A percentile compares a stretch with the other conserved stretches of the same genome.
Evolutionary conservation across 164 flowering plant genomes (phyloP).

Genomic region (Sextonia rubra): DNA sequence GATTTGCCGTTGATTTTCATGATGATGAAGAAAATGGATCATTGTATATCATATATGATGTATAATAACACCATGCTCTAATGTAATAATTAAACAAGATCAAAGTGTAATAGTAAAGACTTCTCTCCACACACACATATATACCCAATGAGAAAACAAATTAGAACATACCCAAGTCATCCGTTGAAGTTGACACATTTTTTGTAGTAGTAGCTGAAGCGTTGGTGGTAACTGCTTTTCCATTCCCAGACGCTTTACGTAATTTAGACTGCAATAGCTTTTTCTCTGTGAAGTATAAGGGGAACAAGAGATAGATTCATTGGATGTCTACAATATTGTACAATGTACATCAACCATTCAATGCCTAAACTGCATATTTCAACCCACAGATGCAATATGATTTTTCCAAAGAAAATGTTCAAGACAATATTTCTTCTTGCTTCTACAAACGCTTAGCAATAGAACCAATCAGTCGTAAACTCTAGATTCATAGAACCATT

Average conservation of each 20-base stretch:
- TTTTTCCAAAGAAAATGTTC: background rate
- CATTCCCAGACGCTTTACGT: slow-evolving; percentile 51
- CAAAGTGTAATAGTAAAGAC: too few species aligned
- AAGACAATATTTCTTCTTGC: background rate
- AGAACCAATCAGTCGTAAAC: too few species aligned
- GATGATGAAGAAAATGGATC: too few species aligned
- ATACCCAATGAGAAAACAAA: too few species aligned
- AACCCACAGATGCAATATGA: background rate
- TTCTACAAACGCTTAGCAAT: too few species aligned
- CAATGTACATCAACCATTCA: background rate
- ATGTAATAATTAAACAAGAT: too few species aligned
- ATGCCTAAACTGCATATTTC: background rate
- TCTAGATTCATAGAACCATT: too few species aligned
- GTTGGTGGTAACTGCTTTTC: slow-evolving; percentile 27
- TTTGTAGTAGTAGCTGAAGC: slow-evolving; percentile 27
- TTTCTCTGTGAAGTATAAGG: slow-evolving; percentile 47
- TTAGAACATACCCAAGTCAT: slow-evolving; percentile 53
- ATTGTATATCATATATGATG: too few species aligned
- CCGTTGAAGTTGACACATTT: slow-evolving; percentile 72
- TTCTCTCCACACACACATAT: too few species aligned
- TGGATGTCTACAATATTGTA: background rate
- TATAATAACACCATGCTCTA: too few species aligned
- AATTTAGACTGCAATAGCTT: slow-evolving; percentile 66
- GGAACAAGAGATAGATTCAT: background rate
- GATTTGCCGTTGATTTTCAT: too few species aligned